phyloP scores from a whole-genome alignment of 331 rosid genomes.

The Rosa hybrid region DNA sequence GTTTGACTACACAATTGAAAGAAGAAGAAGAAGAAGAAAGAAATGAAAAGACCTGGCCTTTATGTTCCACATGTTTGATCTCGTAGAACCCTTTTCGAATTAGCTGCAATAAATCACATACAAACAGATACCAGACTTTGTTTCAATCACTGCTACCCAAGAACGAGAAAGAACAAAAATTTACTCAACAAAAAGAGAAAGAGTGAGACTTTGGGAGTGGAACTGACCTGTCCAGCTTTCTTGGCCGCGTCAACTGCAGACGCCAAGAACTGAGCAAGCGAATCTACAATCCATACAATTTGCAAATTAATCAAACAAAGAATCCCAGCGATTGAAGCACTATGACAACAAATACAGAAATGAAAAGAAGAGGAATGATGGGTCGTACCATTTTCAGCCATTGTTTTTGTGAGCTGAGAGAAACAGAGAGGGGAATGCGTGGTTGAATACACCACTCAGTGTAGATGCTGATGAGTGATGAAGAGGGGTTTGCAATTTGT shows the following conservation, averaged over 20 bases:
- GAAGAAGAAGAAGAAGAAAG: neutral
- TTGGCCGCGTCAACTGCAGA: conserved; percentile 58
- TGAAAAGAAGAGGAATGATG: neutral
- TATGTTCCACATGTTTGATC: conserved; percentile 55
- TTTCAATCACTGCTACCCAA: neutral
- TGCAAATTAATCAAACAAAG: neutral
- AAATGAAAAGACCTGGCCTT: conserved; percentile 40
- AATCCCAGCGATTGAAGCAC: neutral
- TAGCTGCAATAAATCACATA: conserved; percentile 22
- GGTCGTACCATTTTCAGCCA: conserved; percentile 57
- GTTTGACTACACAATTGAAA: neutral
- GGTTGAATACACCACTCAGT: neutral
- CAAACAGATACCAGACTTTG: neutral
- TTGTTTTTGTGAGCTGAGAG: conserved; percentile 18
- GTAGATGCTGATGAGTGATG: neutral
- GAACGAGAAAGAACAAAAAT: neutral
- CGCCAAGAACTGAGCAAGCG: conserved; percentile 47
- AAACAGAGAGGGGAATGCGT: conserved; percentile 7
- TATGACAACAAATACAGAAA: neutral
- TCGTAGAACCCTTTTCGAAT: conserved; percentile 51
- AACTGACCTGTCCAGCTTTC: conserved; percentile 51
- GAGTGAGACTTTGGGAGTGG: neutral
- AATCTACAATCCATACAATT: conserved; percentile 30
- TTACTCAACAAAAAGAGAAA: neutral
- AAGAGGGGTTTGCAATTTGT: neutral